Evolutionary conservation across 1,284 basidiomycete genomes (phyloP), one percentile per base, ranked within the genome.

Genomic region (Meira nashicola): DNA sequence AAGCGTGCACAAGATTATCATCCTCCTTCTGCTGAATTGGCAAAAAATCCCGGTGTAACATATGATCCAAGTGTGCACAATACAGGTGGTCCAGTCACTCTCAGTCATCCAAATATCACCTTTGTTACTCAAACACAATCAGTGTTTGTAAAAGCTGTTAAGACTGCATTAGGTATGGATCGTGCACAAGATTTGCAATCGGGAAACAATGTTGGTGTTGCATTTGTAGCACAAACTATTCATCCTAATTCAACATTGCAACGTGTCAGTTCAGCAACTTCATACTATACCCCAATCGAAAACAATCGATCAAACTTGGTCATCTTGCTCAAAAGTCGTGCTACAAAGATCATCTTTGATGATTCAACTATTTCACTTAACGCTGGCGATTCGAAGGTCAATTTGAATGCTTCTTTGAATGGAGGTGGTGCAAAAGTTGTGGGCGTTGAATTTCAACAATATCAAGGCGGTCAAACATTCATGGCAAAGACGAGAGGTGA

Each of bases 1-100:
- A 83, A 83, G 66, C 84, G 84, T 80, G 79, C 83, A 3, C 85
- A 86, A 77, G 68, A 74, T 0, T 86, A 85, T 71, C 82, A 83
- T 3, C 77, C 83, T 10, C 85, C 85, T 0, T 84, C 84, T 54
- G 63, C 73, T n/a, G 78, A 81, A 48, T 83, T 84, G 73, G 70
- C 73, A 1, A 79, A 80, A 0, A 10, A 43, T n/a, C 82, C 82
- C 60, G 84, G 83, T 2, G 83, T 84, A 0, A 80, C 83, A 71
- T 58, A 77, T 70, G 47, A 84, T 41, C 48, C 68, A 1, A 57
- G 57, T 8, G 77, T 82, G 63, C 85, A 87, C 67, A 84, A 84
- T 5, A 81, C 74, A 21, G 59, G 71, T 1, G 85, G 85, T 0
- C 84, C 84, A 0, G 80, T 87, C 0, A 82, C 84, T 63, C 83